Evolutionary conservation across 2,329 filamentous ascomycete species (phyloP).

Genomic region (Pseudogymnoascus sp.): DNA sequence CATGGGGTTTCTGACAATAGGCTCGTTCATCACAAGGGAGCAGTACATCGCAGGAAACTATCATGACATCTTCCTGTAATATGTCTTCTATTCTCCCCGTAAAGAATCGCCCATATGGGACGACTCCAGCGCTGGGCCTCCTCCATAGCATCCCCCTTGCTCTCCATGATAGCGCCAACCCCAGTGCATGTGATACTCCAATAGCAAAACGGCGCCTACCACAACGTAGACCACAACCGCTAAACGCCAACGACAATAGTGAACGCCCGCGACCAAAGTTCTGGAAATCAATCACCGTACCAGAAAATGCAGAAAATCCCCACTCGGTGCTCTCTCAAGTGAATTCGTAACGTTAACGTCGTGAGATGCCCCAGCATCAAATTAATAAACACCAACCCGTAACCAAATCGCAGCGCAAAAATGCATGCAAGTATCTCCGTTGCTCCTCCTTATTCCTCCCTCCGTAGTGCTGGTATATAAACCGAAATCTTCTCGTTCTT

Average conservation of each 20-base stretch:
- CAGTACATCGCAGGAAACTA: not conserved
- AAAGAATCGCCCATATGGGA: not conserved
- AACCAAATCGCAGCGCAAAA: slow-evolving; percentile 1
- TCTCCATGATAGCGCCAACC: slow-evolving; percentile 1
- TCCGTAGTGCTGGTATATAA: not conserved
- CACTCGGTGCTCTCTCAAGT: slow-evolving; percentile 7
- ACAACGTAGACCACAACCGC: not conserved
- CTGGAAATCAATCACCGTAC: slow-evolving; percentile 3
- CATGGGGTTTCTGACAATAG: not conserved
- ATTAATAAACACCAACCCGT: slow-evolving; percentile 2
- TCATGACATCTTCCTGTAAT: not conserved
- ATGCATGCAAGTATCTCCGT: not conserved
- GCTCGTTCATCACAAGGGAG: not conserved
- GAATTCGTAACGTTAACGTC: slow-evolving; percentile 9
- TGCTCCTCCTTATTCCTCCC: not conserved
- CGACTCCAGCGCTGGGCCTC: not conserved
- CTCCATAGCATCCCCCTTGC: not conserved
- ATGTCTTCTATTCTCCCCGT: slow-evolving; percentile 3
- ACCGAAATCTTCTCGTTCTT: not conserved
- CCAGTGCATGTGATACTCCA: slow-evolving; percentile 6
- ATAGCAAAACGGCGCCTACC: not conserved
- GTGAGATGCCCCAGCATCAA: slow-evolving; percentile 2
- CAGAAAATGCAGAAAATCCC: slow-evolving; percentile 3
- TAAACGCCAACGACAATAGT: not conserved
- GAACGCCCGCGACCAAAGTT: slow-evolving; percentile 4